These are phyloP conservation scores for Debaryomyces robertsiae DNA, from an alignment of 1,139 yeast species.

Conservation along the genomic window DNA sequence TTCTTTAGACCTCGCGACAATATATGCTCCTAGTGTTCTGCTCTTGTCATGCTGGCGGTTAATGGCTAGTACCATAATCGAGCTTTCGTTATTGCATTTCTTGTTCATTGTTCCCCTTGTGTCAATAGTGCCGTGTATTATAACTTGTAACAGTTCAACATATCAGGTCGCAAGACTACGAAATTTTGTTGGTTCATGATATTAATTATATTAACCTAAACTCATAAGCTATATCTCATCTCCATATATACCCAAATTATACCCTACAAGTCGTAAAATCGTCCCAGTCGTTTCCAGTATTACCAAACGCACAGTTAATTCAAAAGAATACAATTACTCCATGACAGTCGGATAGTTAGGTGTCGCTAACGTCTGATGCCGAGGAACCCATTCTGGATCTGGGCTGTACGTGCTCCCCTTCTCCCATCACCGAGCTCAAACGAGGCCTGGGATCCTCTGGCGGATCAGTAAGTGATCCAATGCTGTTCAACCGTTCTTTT, in stretches of 20 bases:
- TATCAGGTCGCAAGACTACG: too few relatives aligned
- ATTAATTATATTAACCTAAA: too few relatives aligned
- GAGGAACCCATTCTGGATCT: slow-evolving; percentile 23
- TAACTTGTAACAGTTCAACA: too few relatives aligned
- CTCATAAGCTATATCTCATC: too few relatives aligned
- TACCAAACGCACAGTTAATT: slow-evolving; percentile 11
- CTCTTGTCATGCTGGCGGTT: neutral
- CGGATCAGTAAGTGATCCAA: slow-evolving; percentile 20
- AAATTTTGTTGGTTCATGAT: too few relatives aligned
- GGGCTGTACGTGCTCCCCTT: slow-evolving; percentile 11
- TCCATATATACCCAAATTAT: too few relatives aligned
- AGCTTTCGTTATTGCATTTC: too few relatives aligned
- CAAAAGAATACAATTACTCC: slow-evolving; percentile 8
- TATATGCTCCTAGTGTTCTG: slow-evolving; percentile 1
- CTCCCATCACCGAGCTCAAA: slow-evolving; percentile 19
- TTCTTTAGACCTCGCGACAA: slow-evolving; percentile 4
- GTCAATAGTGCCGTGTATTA: neutral
- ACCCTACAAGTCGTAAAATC: too few relatives aligned
- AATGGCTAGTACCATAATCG: too few relatives aligned
- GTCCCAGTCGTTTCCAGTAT: neutral
- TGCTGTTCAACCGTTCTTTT: slow-evolving; percentile 24
- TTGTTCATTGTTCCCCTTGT: neutral
- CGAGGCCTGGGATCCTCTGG: slow-evolving; percentile 17
- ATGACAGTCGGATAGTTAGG: slow-evolving; percentile 6
- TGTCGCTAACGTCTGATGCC: slow-evolving; percentile 12